Base-by-base conservation (phyloP, 106 monocot species). In the Cymbidium sinense region DNA sequence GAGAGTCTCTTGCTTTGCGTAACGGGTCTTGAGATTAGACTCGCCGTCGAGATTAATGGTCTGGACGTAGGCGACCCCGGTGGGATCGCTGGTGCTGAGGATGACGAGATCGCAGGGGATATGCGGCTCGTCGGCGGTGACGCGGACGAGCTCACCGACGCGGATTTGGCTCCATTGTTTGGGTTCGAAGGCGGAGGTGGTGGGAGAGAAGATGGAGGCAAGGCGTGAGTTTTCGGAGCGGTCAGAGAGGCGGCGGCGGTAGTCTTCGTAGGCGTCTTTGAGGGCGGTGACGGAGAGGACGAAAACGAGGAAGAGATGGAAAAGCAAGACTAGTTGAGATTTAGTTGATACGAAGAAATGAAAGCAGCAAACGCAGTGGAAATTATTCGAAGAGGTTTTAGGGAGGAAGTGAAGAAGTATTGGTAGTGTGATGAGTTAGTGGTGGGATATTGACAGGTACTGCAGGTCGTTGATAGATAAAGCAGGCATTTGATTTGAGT, bases 41-140 rank as follows among this genome's bases (percentile, higher is more conserved):
- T 96, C 96, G 41, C 96, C 96, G 77, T 96, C 96, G 27, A 96
- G 83, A 64, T 96, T 96, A 69, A 91, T 89, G 77, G 96, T 96
- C 79, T 91, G 96, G 44, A 96, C 77, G 79, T 96, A 94, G 58
- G 96, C 91, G 3, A 92, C 88, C 41, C 96, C 96, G 41, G 94
- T 89, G 67, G 94, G 91, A 50, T 96, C 96, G 76, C 89, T 90
- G 41, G 96, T 96, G 75, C 91, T 77, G 21, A 96, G 88, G 2
- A 96, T 73, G 28, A 90, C 93, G 86, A 96, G 89, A 77, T 96
- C 96, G 77, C 96, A 93, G 27, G 93, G 93, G 20, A 96, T 75
- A 17, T 41, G 41, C 8, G 88, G 84, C 65, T 94, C 96, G 81
- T 91, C 86, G 69, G 86, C 30, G 7, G 11, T 5, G 50, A 93